Evolutionary conservation across 345 rosid genomes (phyloP).

Genomic region (Citrus hindsii): DNA sequence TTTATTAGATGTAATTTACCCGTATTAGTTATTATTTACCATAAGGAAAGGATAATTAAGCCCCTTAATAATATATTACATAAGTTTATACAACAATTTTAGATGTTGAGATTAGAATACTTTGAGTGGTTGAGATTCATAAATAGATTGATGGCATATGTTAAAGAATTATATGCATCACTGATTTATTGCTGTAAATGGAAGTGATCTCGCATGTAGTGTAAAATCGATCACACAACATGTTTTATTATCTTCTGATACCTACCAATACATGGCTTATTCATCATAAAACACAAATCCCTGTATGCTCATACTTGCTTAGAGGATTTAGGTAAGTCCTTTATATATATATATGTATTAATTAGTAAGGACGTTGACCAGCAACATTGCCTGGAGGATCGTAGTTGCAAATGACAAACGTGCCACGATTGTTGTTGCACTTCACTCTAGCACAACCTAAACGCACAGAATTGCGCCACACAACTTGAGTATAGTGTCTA

Average conservation of each 20-base stretch:
- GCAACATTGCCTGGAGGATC: constrained; percentile 53
- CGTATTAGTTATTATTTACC: too few relatives aligned
- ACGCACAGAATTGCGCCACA: constrained; percentile 51
- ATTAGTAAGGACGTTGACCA: constrained; percentile 37
- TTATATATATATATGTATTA: background rate
- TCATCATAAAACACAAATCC: background rate
- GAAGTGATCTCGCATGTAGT: too few relatives aligned
- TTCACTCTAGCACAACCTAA: constrained; percentile 63
- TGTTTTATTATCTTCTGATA: background rate
- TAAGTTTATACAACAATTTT: too few relatives aligned
- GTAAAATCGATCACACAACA: too few relatives aligned
- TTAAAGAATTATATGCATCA: too few relatives aligned
- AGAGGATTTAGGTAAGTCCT: background rate
- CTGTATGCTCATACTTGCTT: background rate
- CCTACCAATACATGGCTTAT: background rate
- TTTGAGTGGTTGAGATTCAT: too few relatives aligned
- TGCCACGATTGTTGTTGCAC: constrained; percentile 43
- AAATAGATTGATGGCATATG: too few relatives aligned
- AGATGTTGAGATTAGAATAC: too few relatives aligned
- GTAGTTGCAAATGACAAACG: constrained; percentile 51
- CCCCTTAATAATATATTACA: too few relatives aligned
- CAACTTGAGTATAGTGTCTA: constrained; percentile 72
- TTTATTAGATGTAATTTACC: too few relatives aligned
- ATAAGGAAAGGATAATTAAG: too few relatives aligned
- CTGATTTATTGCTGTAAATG: too few relatives aligned